Conservation (phyloP, 495 filamentous ascomycete species). For the Tetracladium setigerum region DNA sequence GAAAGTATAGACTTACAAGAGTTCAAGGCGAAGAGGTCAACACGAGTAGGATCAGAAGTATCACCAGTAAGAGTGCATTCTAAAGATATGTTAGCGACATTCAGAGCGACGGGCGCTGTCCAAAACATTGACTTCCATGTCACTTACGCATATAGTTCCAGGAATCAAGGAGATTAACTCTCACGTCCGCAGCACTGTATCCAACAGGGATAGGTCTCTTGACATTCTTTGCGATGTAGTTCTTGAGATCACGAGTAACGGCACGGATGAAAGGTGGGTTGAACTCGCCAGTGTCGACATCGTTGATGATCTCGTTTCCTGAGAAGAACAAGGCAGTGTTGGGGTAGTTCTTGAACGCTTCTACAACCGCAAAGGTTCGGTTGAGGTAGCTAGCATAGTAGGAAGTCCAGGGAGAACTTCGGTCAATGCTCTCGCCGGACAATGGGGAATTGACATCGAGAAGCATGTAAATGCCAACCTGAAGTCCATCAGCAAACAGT, state of each 20-base stretch:
- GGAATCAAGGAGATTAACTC: conserved; percentile 66
- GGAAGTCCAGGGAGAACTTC: conserved; percentile 55
- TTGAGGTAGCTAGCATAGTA: conserved; percentile 73
- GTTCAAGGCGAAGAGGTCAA: conserved; percentile 91
- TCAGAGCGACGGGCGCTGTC: no score
- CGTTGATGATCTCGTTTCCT: conserved; percentile 90
- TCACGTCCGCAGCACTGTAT: conserved; percentile 93
- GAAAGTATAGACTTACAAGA: no score
- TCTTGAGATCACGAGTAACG: conserved; percentile 76
- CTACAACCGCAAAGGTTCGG: conserved; percentile 82
- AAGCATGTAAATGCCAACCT: conserved; percentile 50
- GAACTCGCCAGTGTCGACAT: conserved; percentile 40
- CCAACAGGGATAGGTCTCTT: conserved; percentile 70
- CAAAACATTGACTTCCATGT: no score
- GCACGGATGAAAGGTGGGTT: conserved; percentile 64
- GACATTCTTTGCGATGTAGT: conserved; percentile 72
- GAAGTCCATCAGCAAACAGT: not conserved
- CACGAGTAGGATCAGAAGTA: conserved; percentile 52
- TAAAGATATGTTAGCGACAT: no score
- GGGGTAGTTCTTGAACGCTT: conserved; percentile 89
- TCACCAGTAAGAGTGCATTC: conserved; percentile 67
- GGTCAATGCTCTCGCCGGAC: conserved; percentile 64
- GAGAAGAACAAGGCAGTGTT: conserved; percentile 90
- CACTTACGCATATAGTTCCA: conserved; percentile 59
- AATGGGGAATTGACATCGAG: conserved; percentile 93